These are phyloP conservation scores for Trametes cingulata DNA, from an alignment of 768 basidiomycete genomes.

Conservation along the genomic window DNA sequence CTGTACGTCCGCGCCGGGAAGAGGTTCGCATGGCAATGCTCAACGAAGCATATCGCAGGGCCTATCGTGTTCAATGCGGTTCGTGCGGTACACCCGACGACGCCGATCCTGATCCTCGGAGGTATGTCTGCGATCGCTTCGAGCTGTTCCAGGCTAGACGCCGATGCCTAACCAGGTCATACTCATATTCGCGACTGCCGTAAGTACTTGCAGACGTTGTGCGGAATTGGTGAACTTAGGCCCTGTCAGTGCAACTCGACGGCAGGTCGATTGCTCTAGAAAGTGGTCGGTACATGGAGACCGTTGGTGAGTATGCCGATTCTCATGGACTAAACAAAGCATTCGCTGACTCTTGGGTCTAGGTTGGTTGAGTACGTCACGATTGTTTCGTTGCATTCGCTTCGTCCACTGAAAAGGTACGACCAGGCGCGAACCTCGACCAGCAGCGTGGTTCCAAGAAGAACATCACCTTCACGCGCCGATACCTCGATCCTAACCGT, in stretches of 20 bases:
- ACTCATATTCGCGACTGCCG: conserved; percentile 80
- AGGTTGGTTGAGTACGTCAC: conserved; percentile 63
- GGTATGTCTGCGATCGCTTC: conserved; percentile 36
- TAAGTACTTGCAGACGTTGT: conserved; percentile 33
- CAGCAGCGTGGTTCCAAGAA: conserved; percentile 39
- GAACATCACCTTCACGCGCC: conserved; percentile 62
- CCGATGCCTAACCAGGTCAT: conserved; percentile 46
- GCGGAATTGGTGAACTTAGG: not conserved
- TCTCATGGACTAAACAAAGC: not conserved
- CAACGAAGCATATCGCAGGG: conserved; percentile 45
- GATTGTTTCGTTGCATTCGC: not conserved
- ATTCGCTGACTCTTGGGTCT: not conserved
- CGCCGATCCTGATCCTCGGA: conserved; percentile 84
- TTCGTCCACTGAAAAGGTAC: not conserved
- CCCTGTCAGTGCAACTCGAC: conserved; percentile 57
- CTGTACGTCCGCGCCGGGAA: conserved; percentile 42
- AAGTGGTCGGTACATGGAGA: conserved; percentile 92
- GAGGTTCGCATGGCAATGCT: not conserved
- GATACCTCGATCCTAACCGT: conserved; percentile 81
- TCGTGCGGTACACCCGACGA: conserved; percentile 67
- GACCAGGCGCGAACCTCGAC: conserved; percentile 50
- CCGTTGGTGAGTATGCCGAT: conserved; percentile 56
- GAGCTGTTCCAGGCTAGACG: not conserved
- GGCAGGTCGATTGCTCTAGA: conserved; percentile 77
- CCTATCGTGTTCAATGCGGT: conserved; percentile 72